Base-by-base conservation (phyloP, 441 rosid genomes). In the Mallotus japonicus region DNA sequence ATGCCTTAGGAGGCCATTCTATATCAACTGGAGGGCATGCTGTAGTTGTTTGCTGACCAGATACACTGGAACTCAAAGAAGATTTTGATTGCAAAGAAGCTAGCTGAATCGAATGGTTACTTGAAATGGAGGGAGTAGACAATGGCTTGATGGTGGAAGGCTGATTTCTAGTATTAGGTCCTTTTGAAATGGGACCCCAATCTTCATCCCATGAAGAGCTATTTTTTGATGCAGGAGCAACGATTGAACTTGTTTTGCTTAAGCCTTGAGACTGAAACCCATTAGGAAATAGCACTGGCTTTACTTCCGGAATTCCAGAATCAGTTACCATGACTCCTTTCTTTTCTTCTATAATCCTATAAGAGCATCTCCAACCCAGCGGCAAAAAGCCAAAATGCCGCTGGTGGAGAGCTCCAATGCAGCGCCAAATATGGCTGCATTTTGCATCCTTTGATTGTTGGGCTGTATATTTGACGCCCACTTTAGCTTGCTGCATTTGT, bases 271-370 rank as follows among this genome's bases (percentile, higher is more conserved):
- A 82, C 71, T 76, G 84, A 73, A 73, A 62, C 44, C 89, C 91
- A 72, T 83, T 82, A 49, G 88, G 56, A 70, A 69, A 8, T 55
- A 83, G 44, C 65, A 82, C 67, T 34, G 78, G 62, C 83, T 87
- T 89, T 13, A 83, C 77, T 77, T 88, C 95, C 40, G 91, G 83
- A 69, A 83, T 22, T 77, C 96, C 95, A 20, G 86, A 79, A 81
- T 87, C 93, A 20, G 83, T 87, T 17, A 95, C 88, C 19, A 83
- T 75, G 70, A 95, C 96, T 69, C 99, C 99, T 79, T 90, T 83
- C 53, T 89, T 89, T 81, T 95, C 99, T 86, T 93, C 99, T 63
- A 95, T 91, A 84, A 84, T 86, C 83, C 99, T 95, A 87, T 67
- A 72, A 20, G n/a, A n/a, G n/a, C n/a, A n/a, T n/a, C n/a, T n/a